Evolutionary conservation across 495 filamentous ascomycete species (phyloP).

Genomic region (Aspergillus sclerotiicarbonarius): DNA sequence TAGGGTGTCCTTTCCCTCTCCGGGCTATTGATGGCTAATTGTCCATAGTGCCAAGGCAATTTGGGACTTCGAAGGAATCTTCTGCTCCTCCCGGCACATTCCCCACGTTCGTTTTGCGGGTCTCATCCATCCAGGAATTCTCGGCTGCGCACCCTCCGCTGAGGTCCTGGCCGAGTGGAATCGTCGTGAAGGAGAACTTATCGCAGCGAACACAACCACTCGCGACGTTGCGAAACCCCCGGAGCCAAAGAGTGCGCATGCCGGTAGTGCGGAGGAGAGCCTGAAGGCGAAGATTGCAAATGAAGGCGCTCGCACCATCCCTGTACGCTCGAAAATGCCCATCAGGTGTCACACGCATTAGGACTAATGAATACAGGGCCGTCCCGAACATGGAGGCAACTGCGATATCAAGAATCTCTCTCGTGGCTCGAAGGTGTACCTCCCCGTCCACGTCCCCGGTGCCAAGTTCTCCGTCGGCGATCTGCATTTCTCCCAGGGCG

Average conservation of each 20-base stretch:
- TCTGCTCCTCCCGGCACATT: conserved; percentile 86
- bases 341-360: not conserved
- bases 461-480: conserved; percentile 94
- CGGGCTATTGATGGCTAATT: not conserved
- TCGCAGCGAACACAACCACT: conserved; percentile 60
- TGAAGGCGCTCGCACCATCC: conserved; percentile 90
- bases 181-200: conserved; percentile 73
- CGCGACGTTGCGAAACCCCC: conserved; percentile 82
- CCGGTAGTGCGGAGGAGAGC: conserved; percentile 59
- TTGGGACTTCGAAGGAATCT: conserved; percentile 97
- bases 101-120: conserved; percentile 85
- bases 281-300: conserved; percentile 70
- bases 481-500: conserved; percentile 85
- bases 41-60: conserved; percentile 77
- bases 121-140: conserved; percentile 92
- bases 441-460: conserved; percentile 81
- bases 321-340: conserved; percentile 41
- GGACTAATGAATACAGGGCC: conserved; percentile 29
- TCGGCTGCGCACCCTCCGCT: conserved; percentile 82
- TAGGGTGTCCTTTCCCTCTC: conserved; percentile 27
- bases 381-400: conserved; percentile 60
- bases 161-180: conserved; percentile 76
- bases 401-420: conserved; percentile 92
- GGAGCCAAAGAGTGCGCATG: conserved; percentile 66
- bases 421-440: conserved; percentile 82